These are phyloP conservation scores for Dichotomopilus funicola DNA, from an alignment of 2,329 filamentous ascomycete genomes.

Conservation along the genomic window DNA sequence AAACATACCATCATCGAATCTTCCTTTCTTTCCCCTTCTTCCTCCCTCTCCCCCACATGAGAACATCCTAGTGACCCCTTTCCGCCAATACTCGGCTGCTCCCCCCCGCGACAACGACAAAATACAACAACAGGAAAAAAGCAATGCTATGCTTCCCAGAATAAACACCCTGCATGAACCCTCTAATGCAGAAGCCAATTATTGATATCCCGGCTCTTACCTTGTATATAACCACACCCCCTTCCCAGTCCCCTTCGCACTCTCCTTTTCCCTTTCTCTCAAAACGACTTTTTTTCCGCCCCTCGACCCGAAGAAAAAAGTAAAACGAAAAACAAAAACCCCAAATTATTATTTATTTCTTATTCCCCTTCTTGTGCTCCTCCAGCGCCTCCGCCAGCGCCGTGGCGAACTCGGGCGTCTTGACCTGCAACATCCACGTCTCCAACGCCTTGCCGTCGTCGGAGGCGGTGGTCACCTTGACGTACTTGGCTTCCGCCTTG, in stretches of 20 bases:
- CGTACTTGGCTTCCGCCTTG: constrained; percentile 52
- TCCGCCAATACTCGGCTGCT: not conserved
- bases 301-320: not conserved
- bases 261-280: not conserved
- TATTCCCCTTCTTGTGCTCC: constrained; percentile 50
- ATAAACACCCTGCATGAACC: constrained; percentile 12
- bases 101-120: no score
- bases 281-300: not conserved
- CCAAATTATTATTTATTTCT: constrained; percentile 32
- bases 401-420: constrained; percentile 53
- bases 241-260: not conserved
- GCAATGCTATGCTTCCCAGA: constrained; percentile 15
- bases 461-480: constrained; percentile 52
- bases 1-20: no score
- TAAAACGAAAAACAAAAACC: no score
- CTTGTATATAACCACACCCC: constrained; percentile 18
- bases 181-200: constrained; percentile 21
- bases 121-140: constrained; percentile 6
- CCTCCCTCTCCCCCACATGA: not conserved
- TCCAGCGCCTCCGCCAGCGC: constrained; percentile 47
- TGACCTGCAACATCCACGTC: constrained; percentile 66
- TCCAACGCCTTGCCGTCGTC: constrained; percentile 55
- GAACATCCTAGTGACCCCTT: not conserved
- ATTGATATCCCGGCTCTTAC: constrained; percentile 10
- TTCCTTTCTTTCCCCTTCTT: no score